Conservation (phyloP, 192 early-diverging fungal species). For the Linnemannia hyalina region DNA sequence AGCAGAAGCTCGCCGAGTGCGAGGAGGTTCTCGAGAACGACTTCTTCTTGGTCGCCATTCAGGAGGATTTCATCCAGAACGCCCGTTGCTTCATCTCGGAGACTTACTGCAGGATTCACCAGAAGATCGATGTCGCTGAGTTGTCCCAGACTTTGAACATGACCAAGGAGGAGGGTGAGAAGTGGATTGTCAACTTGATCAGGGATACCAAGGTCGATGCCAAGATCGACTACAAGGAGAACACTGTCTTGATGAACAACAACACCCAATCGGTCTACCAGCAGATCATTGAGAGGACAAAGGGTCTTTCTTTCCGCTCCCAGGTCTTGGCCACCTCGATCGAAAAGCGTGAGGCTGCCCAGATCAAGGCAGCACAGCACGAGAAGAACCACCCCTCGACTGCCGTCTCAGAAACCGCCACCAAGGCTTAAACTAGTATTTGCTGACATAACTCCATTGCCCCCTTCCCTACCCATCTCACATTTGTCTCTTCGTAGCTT, state of each 20-base stretch:
- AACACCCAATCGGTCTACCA: constrained; percentile 90
- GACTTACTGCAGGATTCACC: constrained; percentile 97
- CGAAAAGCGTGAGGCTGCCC: constrained; percentile 84
- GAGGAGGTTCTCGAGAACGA: constrained; percentile 89
- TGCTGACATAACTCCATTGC: neutral
- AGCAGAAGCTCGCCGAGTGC: constrained; percentile 88
- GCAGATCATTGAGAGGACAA: constrained; percentile 96
- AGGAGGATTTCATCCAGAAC: constrained; percentile 95
- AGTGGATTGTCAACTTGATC: constrained; percentile 98
- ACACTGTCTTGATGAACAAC: constrained; percentile 95
- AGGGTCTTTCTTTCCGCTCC: constrained; percentile 91
- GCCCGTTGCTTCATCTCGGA: constrained; percentile 95
- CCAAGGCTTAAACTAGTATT: neutral
- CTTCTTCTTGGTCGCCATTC: constrained; percentile 91
- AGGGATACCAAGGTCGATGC: constrained; percentile 96
- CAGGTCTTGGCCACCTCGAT: constrained; percentile 90
- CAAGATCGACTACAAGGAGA: constrained; percentile 96
- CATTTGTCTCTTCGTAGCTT: neutral
- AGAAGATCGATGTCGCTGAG: constrained; percentile 91
- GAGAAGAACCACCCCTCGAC: constrained; percentile 53
- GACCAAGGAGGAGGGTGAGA: constrained; percentile 91
- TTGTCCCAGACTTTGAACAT: constrained; percentile 89
- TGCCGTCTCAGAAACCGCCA: neutral
- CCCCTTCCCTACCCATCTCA: neutral
- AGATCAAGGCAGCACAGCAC: constrained; percentile 54